Base-by-base conservation (phyloP, 2,329 filamentous ascomycete species). In the Diaporthe humulicola region DNA sequence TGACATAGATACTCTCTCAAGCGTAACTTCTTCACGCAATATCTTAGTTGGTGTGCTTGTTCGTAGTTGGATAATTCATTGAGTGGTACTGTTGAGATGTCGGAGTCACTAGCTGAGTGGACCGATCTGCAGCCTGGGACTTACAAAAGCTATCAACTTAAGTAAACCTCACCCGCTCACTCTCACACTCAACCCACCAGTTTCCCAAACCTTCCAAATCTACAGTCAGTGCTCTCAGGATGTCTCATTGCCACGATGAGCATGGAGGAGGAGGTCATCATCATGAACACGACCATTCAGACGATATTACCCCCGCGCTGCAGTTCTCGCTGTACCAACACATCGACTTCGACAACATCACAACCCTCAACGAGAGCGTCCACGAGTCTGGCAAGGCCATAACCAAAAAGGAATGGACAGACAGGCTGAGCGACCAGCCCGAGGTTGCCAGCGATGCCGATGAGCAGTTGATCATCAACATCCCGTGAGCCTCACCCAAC, bases 271-370 rank as follows among this genome's bases (percentile, higher is more conserved):
- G n/a, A n/a, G 74, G 87, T 77, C 85, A 87, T 78, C 88, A 91
- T 78, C 88, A 87, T 74, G 90, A 87, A 56, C 95, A 98, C 83
- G 95, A 98, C 84, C 96, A 98, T 85, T 93, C 91, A 61, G 94
- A 98, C 86, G 96, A 98, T 86, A 91, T 98, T 80, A 96, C 94
- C 2, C 97, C 97, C 0, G 96, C 96, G 1, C 88, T 98, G 22
- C 96, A 98, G 84, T 93, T 93, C 79, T 95, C 95, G 56, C 92
- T 99, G 48, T 98, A 98, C 87, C 92, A 94, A 77, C 94, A 98
- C 82, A 95, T 99, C 84, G 91, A 96, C 83, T 98, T 98, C 85
- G 93, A 95, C 84, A 90, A 92, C 38, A 92, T 99, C 77, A 91
- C 88, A 50, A 97, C 96, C 0, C 86, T 98, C 72, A 99, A 99